Percentiles rank a stretch among this genome's conserved stretches.
Evolutionary conservation across 1,139 yeast species (phyloP).

Genomic region (Barnettozyma hawaiiensis): DNA sequence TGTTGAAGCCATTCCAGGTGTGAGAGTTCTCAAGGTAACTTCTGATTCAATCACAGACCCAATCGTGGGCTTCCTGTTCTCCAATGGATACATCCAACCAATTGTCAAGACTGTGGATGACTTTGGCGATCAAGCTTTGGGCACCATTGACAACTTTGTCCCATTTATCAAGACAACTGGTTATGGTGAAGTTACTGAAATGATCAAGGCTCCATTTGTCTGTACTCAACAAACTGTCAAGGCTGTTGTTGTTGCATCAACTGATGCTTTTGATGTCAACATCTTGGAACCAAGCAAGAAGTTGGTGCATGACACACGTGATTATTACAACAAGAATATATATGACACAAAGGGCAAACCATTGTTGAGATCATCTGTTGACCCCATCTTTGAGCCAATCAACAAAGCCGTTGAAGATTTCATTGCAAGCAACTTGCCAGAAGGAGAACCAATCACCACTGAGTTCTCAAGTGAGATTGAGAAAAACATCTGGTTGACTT

Average conservation of each 20-base stretch:
- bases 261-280: conserved; percentile 23
- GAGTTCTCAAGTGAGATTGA: conserved; percentile 48
- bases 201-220: conserved; percentile 27
- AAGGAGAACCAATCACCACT: conserved; percentile 36
- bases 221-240: conserved; percentile 25
- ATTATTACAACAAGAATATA: conserved; percentile 35
- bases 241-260: conserved; percentile 27
- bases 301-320: conserved; percentile 36
- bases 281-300: conserved; percentile 43
- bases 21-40: conserved; percentile 38
- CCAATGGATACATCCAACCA: conserved; percentile 31
- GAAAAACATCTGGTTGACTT: conserved; percentile 40
- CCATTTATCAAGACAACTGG: conserved; percentile 33
- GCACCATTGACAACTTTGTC: conserved; percentile 28
- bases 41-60: conserved; percentile 36
- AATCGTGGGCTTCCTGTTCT: conserved; percentile 24
- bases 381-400: conserved; percentile 57
- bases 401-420: conserved; percentile 47
- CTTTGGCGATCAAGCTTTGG: conserved; percentile 28
- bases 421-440: conserved; percentile 35
- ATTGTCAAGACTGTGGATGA: conserved; percentile 33
- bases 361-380: conserved; percentile 51
- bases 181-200: conserved; percentile 27
- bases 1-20: conserved; percentile 32
- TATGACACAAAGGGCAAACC: conserved; percentile 60